phyloP scores from a whole-genome alignment of 495 filamentous ascomycete species.

The Aspergillus homomorphus region DNA sequence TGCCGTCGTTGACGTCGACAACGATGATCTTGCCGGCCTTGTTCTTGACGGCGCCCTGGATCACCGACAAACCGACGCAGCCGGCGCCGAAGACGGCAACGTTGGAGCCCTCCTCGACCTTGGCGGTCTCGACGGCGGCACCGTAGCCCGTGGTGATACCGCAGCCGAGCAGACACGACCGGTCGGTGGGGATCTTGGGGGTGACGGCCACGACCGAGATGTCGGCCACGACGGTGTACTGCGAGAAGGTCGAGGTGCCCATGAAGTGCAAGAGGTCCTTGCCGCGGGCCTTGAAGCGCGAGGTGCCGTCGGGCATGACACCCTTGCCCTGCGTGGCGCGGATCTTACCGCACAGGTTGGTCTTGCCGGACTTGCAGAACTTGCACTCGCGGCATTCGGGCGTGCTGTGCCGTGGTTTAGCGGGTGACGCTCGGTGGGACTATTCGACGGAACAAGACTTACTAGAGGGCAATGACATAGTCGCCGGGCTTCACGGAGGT shows the following conservation, averaged over 20 bases:
- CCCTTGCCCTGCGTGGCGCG: slow-evolving; percentile 92
- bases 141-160: slow-evolving; percentile 99
- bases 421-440: background rate
- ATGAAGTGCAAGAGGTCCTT: slow-evolving; percentile 97
- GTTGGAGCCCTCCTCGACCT: slow-evolving; percentile 82
- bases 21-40: slow-evolving; percentile 88
- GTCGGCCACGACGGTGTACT: slow-evolving; percentile 98
- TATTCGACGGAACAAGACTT: slow-evolving; percentile 32
- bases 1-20: slow-evolving; percentile 88
- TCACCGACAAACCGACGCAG: slow-evolving; percentile 90
- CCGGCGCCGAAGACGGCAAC: slow-evolving; percentile 95
- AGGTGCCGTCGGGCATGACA: slow-evolving; percentile 97
- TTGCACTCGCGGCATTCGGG: slow-evolving; percentile 98
- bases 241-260: slow-evolving; percentile 97
- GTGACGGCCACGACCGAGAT: slow-evolving; percentile 97
- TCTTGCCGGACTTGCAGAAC: slow-evolving; percentile 99
- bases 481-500: slow-evolving; percentile 79
- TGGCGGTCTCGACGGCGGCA: slow-evolving; percentile 87
- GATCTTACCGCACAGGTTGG: slow-evolving; percentile 99
- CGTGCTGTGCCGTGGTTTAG: slow-evolving; percentile 53
- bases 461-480: slow-evolving; percentile 95
- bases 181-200: slow-evolving; percentile 88
- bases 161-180: slow-evolving; percentile 91
- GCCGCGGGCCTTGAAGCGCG: slow-evolving; percentile 90
- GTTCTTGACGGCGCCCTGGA: slow-evolving; percentile 91